A percentile compares a stretch with the other conserved stretches of the same genome.
These are phyloP conservation scores for Viola odorata DNA, from an alignment of 345 rosid genomes.

Conservation along the genomic window DNA sequence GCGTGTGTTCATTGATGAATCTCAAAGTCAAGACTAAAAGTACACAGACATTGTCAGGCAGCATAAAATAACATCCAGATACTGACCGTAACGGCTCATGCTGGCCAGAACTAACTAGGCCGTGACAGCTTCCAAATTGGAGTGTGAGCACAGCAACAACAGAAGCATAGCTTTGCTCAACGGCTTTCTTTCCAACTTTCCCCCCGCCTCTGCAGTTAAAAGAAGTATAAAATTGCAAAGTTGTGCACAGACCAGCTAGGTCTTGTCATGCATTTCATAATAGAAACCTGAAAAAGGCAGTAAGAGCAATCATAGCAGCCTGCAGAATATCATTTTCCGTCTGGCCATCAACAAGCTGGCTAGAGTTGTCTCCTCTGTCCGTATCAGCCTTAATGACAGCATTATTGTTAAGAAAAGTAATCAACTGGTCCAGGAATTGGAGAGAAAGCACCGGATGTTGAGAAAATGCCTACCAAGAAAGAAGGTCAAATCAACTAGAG, in stretches of 20 bases:
- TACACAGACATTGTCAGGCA: neutral
- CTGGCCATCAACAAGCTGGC: conserved; percentile 43
- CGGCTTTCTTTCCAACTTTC: conserved; percentile 84
- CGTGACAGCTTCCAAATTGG: conserved; percentile 90
- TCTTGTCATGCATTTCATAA: conserved; percentile 14
- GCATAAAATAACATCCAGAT: neutral
- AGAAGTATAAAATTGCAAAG: conserved; percentile 14
- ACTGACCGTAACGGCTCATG: conserved; percentile 78
- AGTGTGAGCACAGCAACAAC: conserved; percentile 83
- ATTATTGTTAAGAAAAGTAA: conserved; percentile 60
- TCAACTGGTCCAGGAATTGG: conserved; percentile 74
- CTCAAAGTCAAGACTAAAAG: neutral
- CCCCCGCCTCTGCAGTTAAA: conserved; percentile 77
- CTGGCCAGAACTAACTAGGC: conserved; percentile 74
- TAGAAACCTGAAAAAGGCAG: conserved; percentile 80
- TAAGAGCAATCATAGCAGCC: conserved; percentile 82
- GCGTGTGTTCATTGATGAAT: neutral
- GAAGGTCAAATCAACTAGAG: conserved; percentile 3
- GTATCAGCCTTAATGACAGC: conserved; percentile 45
- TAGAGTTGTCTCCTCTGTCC: conserved; percentile 55
- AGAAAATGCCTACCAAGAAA: conserved; percentile 62
- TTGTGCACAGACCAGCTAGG: conserved; percentile 9
- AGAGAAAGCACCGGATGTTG: conserved; percentile 70
- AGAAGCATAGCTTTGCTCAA: conserved; percentile 81
- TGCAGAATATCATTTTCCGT: conserved; percentile 60